A percentile compares a stretch with the other conserved stretches of the same genome.
phyloP scores from a whole-genome alignment of 2,329 filamentous ascomycete species.

The Fusarium pseudoanthophilum region DNA sequence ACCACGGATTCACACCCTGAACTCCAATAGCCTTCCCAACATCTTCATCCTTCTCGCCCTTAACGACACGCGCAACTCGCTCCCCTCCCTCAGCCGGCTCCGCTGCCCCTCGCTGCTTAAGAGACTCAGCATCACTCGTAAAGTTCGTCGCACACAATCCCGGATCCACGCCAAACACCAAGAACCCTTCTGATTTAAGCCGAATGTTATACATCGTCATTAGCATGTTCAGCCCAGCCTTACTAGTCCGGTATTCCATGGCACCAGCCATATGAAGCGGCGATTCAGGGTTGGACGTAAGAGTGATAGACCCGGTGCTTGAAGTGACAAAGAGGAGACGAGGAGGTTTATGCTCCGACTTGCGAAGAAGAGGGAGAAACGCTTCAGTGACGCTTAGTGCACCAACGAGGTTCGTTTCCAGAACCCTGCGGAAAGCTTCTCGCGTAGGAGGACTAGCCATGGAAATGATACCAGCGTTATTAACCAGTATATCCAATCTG shows the following conservation, averaged over 20 bases:
- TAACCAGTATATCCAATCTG: constrained; percentile 11
- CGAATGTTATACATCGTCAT: constrained; percentile 5
- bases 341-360: constrained; percentile 1
- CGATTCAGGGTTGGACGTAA: background rate
- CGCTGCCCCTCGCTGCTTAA: background rate
- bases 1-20: constrained; percentile 4
- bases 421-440: background rate
- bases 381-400: background rate
- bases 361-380: background rate
- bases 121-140: background rate
- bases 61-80: background rate
- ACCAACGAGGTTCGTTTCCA: constrained; percentile 15
- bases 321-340: constrained; percentile 17
- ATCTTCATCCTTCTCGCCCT: background rate
- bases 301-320: constrained; percentile 9
- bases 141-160: constrained; percentile 13
- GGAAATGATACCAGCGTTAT: constrained; percentile 6
- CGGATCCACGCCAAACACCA: constrained; percentile 4
- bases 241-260: constrained; percentile 4
- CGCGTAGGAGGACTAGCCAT: background rate
- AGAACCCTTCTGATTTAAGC: background rate
- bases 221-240: constrained; percentile 20
- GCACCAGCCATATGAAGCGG: background rate
- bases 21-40: background rate
- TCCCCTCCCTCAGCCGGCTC: constrained; percentile 4